These are phyloP conservation scores for Colletotrichum sublineola DNA, from an alignment of 2,329 filamentous ascomycete species.

Conservation along the genomic window DNA sequence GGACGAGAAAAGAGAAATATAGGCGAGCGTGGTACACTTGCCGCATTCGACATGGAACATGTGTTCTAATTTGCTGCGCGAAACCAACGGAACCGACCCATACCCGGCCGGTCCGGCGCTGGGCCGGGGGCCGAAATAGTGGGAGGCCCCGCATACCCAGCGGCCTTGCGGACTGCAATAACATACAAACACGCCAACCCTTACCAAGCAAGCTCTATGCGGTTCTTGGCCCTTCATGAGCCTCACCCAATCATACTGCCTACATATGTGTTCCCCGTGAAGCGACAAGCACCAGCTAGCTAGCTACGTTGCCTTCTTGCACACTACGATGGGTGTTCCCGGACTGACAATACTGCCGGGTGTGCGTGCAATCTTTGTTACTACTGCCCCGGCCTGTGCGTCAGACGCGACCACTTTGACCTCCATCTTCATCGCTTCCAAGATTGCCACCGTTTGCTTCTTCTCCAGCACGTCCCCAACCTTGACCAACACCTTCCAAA, in stretches of 20 bases:
- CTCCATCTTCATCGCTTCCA: conserved; percentile 72
- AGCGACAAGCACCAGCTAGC: too few relatives aligned
- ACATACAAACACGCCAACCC: too few relatives aligned
- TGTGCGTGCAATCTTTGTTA: not conserved
- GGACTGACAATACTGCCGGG: conserved; percentile 14
- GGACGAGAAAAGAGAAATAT: not conserved
- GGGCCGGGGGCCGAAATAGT: not conserved
- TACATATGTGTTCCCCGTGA: not conserved
- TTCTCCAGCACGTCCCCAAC: conserved; percentile 57
- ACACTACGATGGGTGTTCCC: conserved; percentile 2
- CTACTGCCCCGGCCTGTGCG: conserved; percentile 1
- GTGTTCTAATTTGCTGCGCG: too few relatives aligned
- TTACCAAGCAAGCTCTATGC: not conserved
- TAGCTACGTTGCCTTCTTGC: not conserved
- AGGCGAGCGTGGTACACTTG: not conserved
- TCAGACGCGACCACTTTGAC: conserved; percentile 54
- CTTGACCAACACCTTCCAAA: conserved; percentile 65
- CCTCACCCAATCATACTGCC: too few relatives aligned
- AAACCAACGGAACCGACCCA: not conserved
- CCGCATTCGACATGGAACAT: not conserved
- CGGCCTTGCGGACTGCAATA: not conserved
- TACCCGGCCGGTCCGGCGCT: not conserved
- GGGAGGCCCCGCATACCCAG: not conserved
- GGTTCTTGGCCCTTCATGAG: not conserved
- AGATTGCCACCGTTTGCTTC: conserved; percentile 59